phyloP scores from a whole-genome alignment of 23 red algal species.

The Rhodosorus marinus region DNA sequence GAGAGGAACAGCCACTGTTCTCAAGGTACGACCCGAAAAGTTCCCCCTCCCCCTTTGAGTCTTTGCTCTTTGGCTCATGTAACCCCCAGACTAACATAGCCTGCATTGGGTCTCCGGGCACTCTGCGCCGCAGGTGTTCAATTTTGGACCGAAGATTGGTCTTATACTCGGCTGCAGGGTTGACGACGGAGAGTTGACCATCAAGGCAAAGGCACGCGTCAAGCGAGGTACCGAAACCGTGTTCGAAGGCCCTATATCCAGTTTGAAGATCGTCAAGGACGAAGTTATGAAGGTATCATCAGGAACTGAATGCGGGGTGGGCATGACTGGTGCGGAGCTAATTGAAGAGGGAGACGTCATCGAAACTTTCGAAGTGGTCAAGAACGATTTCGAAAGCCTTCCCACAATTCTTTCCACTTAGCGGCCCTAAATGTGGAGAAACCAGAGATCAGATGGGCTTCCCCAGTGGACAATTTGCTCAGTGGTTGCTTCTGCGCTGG shows the following conservation, averaged over 20 bases:
- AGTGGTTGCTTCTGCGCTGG: too few species aligned
- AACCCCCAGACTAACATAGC: too few species aligned
- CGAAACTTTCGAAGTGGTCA: constrained; percentile 10
- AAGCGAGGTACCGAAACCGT: constrained; percentile 9
- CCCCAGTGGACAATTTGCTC: too few species aligned
- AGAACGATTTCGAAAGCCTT: too few species aligned
- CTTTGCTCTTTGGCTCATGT: too few species aligned
- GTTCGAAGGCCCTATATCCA: constrained; percentile 1
- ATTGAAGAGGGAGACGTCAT: constrained; percentile 39
- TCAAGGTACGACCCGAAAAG: too few species aligned
- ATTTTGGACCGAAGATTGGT: background rate
- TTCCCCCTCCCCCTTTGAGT: too few species aligned
- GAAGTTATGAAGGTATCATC: constrained; percentile 25
- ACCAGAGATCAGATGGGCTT: too few species aligned
- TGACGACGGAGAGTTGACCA: background rate
- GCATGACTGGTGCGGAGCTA: constrained; percentile 14
- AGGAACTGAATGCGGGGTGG: constrained; percentile 59
- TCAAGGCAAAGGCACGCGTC: constrained; percentile 2
- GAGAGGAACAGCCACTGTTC: too few species aligned
- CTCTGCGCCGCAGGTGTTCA: constrained; percentile 2
- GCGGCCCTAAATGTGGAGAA: too few species aligned
- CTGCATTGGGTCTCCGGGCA: background rate
- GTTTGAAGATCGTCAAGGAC: constrained; percentile 30
- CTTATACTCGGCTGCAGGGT: constrained; percentile 3
- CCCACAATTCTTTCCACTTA: too few species aligned